Evolutionary conservation across 2,329 filamentous ascomycete species (phyloP).

Genomic region (Didymella pinodella): DNA sequence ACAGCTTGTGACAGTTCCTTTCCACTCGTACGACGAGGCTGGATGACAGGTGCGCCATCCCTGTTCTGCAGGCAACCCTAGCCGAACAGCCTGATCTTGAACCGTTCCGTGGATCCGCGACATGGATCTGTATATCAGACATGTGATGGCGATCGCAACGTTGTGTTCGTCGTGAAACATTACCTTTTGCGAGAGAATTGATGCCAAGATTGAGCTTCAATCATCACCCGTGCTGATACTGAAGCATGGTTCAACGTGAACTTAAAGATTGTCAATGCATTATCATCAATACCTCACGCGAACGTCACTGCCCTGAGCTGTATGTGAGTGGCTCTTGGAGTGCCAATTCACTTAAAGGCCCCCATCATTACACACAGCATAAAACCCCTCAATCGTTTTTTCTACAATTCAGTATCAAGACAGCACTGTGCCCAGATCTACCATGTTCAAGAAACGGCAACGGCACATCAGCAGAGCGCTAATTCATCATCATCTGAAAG

Average conservation of each 20-base stretch:
- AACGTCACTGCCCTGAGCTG: not conserved
- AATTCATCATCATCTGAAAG: not conserved
- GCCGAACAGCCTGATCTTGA: conserved; percentile 17
- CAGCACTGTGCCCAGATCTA: not conserved
- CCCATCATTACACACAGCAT: not conserved
- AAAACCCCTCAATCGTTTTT: not conserved
- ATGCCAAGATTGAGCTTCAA: not conserved
- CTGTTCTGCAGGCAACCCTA: conserved; percentile 14
- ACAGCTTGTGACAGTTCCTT: not conserved
- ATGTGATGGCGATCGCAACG: conserved; percentile 7
- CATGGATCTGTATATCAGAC: conserved; percentile 21
- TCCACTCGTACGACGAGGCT: conserved; percentile 6
- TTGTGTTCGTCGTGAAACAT: not conserved
- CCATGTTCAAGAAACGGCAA: not conserved
- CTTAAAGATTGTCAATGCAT: not conserved
- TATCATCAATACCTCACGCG: not conserved
- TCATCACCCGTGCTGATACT: not conserved
- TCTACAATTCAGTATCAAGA: not conserved
- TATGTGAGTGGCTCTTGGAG: not conserved
- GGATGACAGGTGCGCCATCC: conserved; percentile 9
- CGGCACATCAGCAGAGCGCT: conserved; percentile 5
- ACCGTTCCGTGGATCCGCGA: conserved; percentile 14
- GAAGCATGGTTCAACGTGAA: not conserved
- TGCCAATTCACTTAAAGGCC: not conserved
- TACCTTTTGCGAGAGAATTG: not conserved